Evolutionary conservation across 2,329 filamentous ascomycete genomes (phyloP).

Genomic region (Talaromyces sp.): DNA sequence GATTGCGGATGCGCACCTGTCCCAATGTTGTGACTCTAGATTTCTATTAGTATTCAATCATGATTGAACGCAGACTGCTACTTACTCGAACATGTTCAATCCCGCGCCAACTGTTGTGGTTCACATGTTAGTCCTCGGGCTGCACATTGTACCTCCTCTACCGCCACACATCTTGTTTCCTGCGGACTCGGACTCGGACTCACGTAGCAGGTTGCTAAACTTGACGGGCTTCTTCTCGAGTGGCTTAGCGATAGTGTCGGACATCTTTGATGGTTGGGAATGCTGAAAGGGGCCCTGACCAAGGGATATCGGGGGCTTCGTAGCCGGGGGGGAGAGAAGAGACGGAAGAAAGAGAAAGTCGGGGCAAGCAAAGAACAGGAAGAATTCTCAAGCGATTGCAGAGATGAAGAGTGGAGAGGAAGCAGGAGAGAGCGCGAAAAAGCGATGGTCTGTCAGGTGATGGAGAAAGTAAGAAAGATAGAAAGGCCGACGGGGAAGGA

Average conservation of each 20-base stretch:
- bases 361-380: not conserved
- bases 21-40: conserved; percentile 60
- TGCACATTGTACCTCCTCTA: not conserved
- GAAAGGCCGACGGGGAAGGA: not conserved
- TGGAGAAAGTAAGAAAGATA: not conserved
- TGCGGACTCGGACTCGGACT: conserved; percentile 22
- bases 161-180: not conserved
- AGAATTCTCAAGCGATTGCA: not conserved
- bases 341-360: not conserved
- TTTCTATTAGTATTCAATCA: not conserved
- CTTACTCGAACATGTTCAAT: conserved; percentile 88
- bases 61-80: conserved; percentile 12
- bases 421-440: not conserved
- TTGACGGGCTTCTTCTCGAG: conserved; percentile 99
- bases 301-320: conserved; percentile 86
- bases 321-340: conserved; percentile 48
- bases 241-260: conserved; percentile 45
- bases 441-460: not conserved
- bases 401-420: not conserved
- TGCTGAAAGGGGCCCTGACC: conserved; percentile 80
- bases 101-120: conserved; percentile 64
- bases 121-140: not conserved
- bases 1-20: conserved; percentile 43
- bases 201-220: conserved; percentile 92
- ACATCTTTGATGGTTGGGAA: conserved; percentile 57